Evolutionary conservation across 176 grass and related monocot species (phyloP), one percentile per base, ranked within the genome.

Genomic region (Cymbopogon citratus): DNA sequence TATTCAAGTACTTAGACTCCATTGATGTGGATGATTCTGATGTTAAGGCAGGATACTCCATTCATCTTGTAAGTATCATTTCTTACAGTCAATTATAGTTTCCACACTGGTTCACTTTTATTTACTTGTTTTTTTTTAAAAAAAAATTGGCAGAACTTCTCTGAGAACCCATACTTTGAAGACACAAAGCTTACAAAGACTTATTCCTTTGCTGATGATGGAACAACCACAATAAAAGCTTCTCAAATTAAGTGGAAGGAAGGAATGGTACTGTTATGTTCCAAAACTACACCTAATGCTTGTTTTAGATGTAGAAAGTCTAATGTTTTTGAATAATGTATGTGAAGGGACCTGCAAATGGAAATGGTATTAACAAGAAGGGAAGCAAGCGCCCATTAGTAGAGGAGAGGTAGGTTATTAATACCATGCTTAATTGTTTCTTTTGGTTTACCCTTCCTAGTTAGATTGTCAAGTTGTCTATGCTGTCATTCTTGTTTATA

Each of bases 1-100:
- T 99, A 39, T 92, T 99, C 68, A 99, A 99, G 77, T 88, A 93
- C 83, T 75, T 95, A 89, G 72, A 74, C 10, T 93, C 85, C 70
- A 75, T 99, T 80, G 93, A 95, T 81, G 91, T 99, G 12, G 97
- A 99, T 81, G 97, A 99, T 80, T 92, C 82, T 67, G 92, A 99
- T 80, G 85, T 90, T 14, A 99, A 93, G 64, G 85, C 79, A 40
- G 97, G 93, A 81, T 99, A 95, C 83, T 83, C 93, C 14, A 95
- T 99, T 59, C 79, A 80, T 62, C 89, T 99, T 88, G 97, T 95
- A 87, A 89, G 93, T 91, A 51, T 9, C 5, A n/a, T 72, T 69
- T 87, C 16, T 10, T 18, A 9, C 72, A 70, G 29, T 63, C 45
- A 46, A 79, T 44, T 45, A 44, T 73, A 45, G 19, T 83, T 46